Conservation (phyloP, 352 stramenopile species). For the Phytophthora rubi region DNA sequence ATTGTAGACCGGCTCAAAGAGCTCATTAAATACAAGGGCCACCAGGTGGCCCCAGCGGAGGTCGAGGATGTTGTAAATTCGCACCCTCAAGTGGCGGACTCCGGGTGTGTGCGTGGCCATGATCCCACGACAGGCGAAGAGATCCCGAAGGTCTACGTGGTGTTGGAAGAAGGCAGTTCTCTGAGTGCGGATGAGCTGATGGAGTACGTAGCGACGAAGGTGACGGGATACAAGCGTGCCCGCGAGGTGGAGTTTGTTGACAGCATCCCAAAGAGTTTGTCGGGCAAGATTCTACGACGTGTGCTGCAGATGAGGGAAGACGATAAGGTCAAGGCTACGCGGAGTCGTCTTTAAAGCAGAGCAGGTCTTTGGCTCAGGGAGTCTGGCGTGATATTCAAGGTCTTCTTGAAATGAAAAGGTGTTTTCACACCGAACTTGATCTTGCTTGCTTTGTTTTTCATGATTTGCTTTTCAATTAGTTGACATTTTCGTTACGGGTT, state of each 20-base stretch:
- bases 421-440: no score
- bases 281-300: slow-evolving; percentile 90
- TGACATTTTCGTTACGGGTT: no score
- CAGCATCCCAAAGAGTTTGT: slow-evolving; percentile 87
- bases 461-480: not conserved
- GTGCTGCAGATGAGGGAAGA: slow-evolving; percentile 67
- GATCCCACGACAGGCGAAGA: slow-evolving; percentile 79
- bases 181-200: slow-evolving; percentile 38
- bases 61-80: slow-evolving; percentile 89
- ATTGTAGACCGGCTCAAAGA: slow-evolving; percentile 93
- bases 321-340: slow-evolving; percentile 39
- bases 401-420: not conserved
- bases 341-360: slow-evolving; percentile 22
- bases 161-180: slow-evolving; percentile 55
- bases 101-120: slow-evolving; percentile 53
- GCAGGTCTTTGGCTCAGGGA: not conserved
- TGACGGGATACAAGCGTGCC: slow-evolving; percentile 90
- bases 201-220: slow-evolving; percentile 78
- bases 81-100: slow-evolving; percentile 78
- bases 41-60: slow-evolving; percentile 90
- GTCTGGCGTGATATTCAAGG: not conserved
- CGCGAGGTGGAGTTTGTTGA: slow-evolving; percentile 88
- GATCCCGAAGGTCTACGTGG: slow-evolving; percentile 88
- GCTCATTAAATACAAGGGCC: slow-evolving; percentile 95
- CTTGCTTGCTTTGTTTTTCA: no score